Evolutionary conservation across 345 rosid species (phyloP).

Genomic region (Populus alba): DNA sequence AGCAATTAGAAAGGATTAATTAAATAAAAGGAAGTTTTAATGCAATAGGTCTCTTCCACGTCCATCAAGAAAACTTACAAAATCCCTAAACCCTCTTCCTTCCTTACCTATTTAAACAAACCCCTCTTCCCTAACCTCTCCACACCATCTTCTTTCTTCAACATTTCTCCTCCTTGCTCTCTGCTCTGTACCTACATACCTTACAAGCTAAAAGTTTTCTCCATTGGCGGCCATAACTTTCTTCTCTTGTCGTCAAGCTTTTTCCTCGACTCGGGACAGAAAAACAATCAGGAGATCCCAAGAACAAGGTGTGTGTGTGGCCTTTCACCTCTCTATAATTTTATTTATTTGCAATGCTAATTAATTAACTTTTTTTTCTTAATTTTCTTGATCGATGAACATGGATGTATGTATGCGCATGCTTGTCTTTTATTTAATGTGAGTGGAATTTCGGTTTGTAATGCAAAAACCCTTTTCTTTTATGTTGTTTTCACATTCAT

Average conservation of each 20-base stretch:
- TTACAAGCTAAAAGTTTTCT: not conserved
- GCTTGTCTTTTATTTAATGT: not conserved
- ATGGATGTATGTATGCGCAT: not conserved
- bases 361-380: not conserved
- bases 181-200: not conserved
- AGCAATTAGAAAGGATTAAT: not conserved
- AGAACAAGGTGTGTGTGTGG: not conserved
- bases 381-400: not conserved
- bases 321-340: not conserved
- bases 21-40: conserved; percentile 2
- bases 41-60: conserved; percentile 1
- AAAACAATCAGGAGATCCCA: not conserved
- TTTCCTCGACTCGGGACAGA: not conserved
- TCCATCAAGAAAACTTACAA: conserved; percentile 13
- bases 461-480: not conserved
- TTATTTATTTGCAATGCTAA: not conserved
- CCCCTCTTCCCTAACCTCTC: not conserved
- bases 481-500: not conserved
- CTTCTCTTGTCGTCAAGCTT: not conserved
- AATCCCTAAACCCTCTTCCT: not conserved
- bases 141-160: not conserved
- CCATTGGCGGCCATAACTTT: not conserved
- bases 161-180: not conserved
- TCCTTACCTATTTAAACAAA: conserved; percentile 18
- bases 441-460: not conserved